Conservation (phyloP, 306 rosid genomes). For the Cucurbita maxima region DNA sequence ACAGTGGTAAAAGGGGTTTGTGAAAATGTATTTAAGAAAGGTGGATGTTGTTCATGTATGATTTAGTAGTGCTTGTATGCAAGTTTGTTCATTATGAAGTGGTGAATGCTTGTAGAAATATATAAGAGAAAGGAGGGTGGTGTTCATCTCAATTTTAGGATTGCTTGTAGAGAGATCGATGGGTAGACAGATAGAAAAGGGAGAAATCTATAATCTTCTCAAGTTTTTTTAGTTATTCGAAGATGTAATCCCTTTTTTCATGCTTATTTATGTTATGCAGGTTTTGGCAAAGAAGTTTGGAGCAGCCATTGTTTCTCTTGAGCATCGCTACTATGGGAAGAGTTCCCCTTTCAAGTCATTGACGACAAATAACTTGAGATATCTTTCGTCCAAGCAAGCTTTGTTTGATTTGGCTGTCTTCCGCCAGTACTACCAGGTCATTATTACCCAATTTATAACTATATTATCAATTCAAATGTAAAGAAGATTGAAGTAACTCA, state of each 20-base stretch:
- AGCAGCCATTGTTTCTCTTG: slow-evolving; percentile 84
- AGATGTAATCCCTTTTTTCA: background rate
- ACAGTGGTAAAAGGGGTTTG: background rate
- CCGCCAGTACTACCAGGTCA: slow-evolving; percentile 74
- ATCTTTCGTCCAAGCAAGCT: slow-evolving; percentile 91
- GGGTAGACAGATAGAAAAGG: background rate
- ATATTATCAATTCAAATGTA: background rate
- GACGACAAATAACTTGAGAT: slow-evolving; percentile 60
- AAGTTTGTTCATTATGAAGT: background rate
- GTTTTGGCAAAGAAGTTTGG: slow-evolving; percentile 89
- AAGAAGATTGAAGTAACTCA: background rate
- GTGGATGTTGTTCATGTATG: background rate
- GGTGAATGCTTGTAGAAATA: background rate
- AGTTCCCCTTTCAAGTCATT: slow-evolving; percentile 65
- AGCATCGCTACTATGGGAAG: slow-evolving; percentile 93
- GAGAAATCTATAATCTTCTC: background rate
- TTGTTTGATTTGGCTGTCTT: slow-evolving; percentile 83
- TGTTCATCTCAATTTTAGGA: background rate
- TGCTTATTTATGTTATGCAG: slow-evolving; percentile 20
- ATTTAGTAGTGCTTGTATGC: background rate
- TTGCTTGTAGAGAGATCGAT: background rate
- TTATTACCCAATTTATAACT: background rate
- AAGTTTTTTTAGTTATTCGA: background rate
- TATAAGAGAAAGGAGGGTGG: background rate
- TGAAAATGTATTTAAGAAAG: background rate